Evolutionary conservation across 2,329 filamentous ascomycete species (phyloP).

Genomic region (Botrytis fragariae): DNA sequence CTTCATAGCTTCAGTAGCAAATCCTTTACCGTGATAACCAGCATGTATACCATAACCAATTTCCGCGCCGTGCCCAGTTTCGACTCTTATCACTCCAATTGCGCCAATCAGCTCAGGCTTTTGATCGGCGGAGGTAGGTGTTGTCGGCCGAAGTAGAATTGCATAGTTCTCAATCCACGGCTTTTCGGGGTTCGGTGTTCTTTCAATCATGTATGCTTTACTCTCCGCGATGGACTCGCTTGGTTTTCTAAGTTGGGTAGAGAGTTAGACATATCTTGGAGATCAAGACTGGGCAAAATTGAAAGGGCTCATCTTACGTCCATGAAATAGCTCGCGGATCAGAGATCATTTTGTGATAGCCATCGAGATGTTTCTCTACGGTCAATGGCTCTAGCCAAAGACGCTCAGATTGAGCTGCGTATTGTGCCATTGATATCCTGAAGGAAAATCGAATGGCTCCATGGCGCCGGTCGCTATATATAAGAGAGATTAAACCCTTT

Average conservation of each 20-base stretch:
- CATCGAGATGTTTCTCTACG: slow-evolving; percentile 28
- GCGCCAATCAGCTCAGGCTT: slow-evolving; percentile 25
- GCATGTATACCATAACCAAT: slow-evolving; percentile 27
- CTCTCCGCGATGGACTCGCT: slow-evolving; percentile 12
- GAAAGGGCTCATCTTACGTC: slow-evolving; percentile 21
- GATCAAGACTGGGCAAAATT: background rate
- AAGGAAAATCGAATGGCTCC: background rate
- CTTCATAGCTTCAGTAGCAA: slow-evolving; percentile 26
- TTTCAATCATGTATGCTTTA: slow-evolving; percentile 18
- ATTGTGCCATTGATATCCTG: slow-evolving; percentile 18
- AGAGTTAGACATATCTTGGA: background rate
- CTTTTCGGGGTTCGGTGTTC: slow-evolving; percentile 18
- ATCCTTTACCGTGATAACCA: slow-evolving; percentile 25
- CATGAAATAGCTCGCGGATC: slow-evolving; percentile 21
- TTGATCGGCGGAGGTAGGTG: background rate
- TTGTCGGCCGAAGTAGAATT: slow-evolving; percentile 25
- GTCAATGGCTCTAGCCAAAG: slow-evolving; percentile 27
- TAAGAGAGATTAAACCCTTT: background rate
- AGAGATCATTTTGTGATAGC: slow-evolving; percentile 24
- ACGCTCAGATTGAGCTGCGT: slow-evolving; percentile 28
- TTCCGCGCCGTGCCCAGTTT: slow-evolving; percentile 24
- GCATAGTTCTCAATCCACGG: slow-evolving; percentile 30
- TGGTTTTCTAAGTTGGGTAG: background rate
- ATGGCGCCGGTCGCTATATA: background rate
- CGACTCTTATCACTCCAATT: slow-evolving; percentile 22